A percentile compares a stretch with the other conserved stretches of the same genome.
Conservation (phyloP, 164 flowering plant species). For the Vitis riparia region DNA sequence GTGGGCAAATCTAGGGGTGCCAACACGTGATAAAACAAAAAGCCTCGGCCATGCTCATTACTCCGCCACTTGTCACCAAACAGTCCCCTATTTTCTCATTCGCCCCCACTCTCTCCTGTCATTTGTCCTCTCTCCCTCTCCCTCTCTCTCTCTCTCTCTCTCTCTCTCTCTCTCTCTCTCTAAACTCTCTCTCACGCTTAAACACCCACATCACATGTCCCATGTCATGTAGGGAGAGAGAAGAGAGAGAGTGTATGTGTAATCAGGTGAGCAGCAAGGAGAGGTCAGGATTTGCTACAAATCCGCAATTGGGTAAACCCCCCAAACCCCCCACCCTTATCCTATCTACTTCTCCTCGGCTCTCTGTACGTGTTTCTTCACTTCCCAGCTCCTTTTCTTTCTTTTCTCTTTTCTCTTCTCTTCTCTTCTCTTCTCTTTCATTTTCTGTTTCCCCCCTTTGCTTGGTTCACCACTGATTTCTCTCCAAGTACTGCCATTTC, state of each 20-base stretch:
- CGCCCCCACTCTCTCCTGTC: conserved; percentile 2
- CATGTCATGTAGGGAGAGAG: conserved; percentile 19
- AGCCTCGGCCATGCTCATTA: neutral
- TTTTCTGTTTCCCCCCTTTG: neutral
- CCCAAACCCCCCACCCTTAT: conserved; percentile 38
- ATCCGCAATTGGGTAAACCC: conserved; percentile 27
- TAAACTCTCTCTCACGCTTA: conserved; percentile 1
- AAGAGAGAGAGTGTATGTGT: conserved; percentile 14
- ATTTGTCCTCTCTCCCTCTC: conserved; percentile 17
- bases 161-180: neutral
- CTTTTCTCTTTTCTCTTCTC: conserved; percentile 2
- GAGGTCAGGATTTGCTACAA: conserved; percentile 59
- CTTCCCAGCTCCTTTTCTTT: neutral
- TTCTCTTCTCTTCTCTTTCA: neutral
- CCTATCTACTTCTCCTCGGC: conserved; percentile 43
- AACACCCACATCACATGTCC: conserved; percentile 17
- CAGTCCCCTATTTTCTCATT: neutral
- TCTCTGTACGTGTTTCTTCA: conserved; percentile 18
- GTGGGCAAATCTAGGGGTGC: neutral
- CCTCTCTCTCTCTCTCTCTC: neutral
- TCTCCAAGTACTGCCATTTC: neutral
- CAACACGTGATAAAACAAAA: conserved; percentile 23
- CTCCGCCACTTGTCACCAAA: conserved; percentile 37
- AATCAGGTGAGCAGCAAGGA: conserved; percentile 39
- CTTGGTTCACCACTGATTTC: neutral